Base-by-base conservation (phyloP, 345 rosid genomes). In the Euphorbia tirucalli region DNA sequence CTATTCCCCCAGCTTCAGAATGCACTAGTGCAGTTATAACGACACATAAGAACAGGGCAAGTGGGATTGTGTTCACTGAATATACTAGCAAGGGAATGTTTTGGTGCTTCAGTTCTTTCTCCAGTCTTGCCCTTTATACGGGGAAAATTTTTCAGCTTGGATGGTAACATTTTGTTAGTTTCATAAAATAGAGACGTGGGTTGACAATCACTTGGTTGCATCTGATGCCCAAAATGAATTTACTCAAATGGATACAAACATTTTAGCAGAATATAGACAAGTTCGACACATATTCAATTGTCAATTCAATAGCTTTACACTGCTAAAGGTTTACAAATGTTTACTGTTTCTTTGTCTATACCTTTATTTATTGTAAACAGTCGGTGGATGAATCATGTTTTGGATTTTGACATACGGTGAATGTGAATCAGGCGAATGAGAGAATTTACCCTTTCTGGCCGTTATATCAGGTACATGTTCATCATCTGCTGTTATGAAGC, bases 1-100 rank as follows among this genome's bases (percentile, higher is more conserved):
- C n/a, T 65, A 41, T 55, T 7, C 61, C 75, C n/a, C 69, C 64
- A 19, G 55, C 55, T 31, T 31, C 32, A 49, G 43, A 43, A 70
- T n/a, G 25, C 43, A 46, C 44, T 18, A 5, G 4, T 30, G 24
- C 49, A 27, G 66, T 22, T 24, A 71, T 0, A 44, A 57, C 10
- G 60, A 48, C 55, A 21, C 41, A 24, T 44, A 71, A 35, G 28
- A 69, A 22, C 37, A 69, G 13, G 16, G 67, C 43, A n/a, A 71
- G 9, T 48, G 66, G 37, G 41, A 60, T 28, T 44, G 67, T 11
- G 48, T 21, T 7, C 4, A 3, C 2, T 31, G 30, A 9, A 30
- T 32, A 0, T 46, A 10, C 30, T 19, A 14, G 44, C 25, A 25
- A 37, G 25, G 14, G 10, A 52, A 3, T 56, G 15, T 22, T 56